Base-by-base conservation (phyloP, 495 filamentous ascomycete species). In the Penicillium egyptiacum region DNA sequence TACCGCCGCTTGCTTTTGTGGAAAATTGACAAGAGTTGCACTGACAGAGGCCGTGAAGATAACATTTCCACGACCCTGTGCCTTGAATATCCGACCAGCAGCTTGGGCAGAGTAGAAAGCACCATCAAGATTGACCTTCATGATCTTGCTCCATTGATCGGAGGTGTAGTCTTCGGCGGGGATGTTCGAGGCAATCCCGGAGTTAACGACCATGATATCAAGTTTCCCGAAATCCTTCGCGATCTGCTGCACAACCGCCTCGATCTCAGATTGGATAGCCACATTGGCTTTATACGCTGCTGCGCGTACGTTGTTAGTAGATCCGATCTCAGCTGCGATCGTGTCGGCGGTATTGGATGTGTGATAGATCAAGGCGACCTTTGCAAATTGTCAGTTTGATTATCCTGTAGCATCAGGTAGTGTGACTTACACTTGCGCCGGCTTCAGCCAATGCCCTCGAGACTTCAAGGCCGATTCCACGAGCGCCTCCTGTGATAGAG, bases 391-490 rank as follows among this genome's bases (percentile, higher is more conserved):
- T 31, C 47, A 50, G 11, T 22, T 41, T 23, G 8, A 0, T 28
- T 56, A 22, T 56, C 4, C 40, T 6, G 20, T 4, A 17, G 23
- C 31, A 25, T 8, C 31, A 12, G 4, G 41, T 10, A 16, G 1
- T 26, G 19, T 51, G n/a, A 26, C 51, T 31, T 59, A 74, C 73
- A 64, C 93, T 85, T 16, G 90, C 89, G 17, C 90, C 91, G 17
- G 88, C 86, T 69, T 95, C 91, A 5, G 90, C 90, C 12, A 87
- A 65, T 5, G 76, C 88, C 48, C 86, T 79, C 14, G 87, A 87
- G 14, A 93, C 82, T 26, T 86, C 86, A 2, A 89, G 78, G 3
- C 91, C 91, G 62, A 96, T 96, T 31, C 90, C 90, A 25, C 86
- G 83, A 16, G 83, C 88, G 19, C 89, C 89, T 7, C 90, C 90